Conservation (phyloP, 2,329 filamentous ascomycete genomes). For the Pezicula neosporulosa region DNA sequence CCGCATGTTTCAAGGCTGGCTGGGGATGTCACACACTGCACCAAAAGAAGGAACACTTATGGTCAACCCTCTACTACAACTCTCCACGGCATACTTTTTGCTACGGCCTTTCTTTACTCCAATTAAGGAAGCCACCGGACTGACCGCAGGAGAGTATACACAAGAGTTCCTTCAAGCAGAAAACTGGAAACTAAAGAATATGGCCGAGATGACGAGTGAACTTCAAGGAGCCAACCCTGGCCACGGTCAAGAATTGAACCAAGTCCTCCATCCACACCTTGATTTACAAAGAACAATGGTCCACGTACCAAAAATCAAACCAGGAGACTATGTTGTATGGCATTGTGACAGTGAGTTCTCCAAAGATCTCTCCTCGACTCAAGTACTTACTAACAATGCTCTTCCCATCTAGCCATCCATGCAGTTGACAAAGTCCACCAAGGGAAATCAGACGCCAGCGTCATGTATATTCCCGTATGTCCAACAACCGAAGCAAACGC, state of each 20-base stretch:
- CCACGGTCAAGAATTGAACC: slow-evolving; percentile 58
- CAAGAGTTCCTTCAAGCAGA: slow-evolving; percentile 43
- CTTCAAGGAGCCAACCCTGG: slow-evolving; percentile 69
- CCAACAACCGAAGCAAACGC: slow-evolving; percentile 75
- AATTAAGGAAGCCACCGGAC: slow-evolving; percentile 22
- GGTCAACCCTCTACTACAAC: slow-evolving; percentile 73
- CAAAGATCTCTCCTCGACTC: not conserved
- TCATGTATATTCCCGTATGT: slow-evolving; percentile 85
- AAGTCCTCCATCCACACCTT: slow-evolving; percentile 61
- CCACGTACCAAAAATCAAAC: slow-evolving; percentile 57
- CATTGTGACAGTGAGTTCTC: slow-evolving; percentile 34
- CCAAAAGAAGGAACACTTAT: slow-evolving; percentile 77
- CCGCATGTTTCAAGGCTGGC: slow-evolving; percentile 87
- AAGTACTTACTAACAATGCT: not conserved
- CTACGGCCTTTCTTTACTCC: slow-evolving; percentile 79
- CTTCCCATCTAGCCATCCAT: slow-evolving; percentile 42
- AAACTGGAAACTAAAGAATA: slow-evolving; percentile 57
- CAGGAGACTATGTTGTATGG: slow-evolving; percentile 69
- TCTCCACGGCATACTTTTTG: slow-evolving; percentile 76
- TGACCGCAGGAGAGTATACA: slow-evolving; percentile 32
- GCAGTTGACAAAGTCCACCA: slow-evolving; percentile 76
- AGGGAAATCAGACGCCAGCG: slow-evolving; percentile 72
- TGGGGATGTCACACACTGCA: slow-evolving; percentile 70
- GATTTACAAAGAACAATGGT: slow-evolving; percentile 60
- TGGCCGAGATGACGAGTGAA: slow-evolving; percentile 45